A percentile compares a stretch with the other conserved stretches of the same genome.
These are phyloP conservation scores for Cutaneotrichosporon daszewskae DNA, from an alignment of 1,284 basidiomycete genomes.

Conservation along the genomic window DNA sequence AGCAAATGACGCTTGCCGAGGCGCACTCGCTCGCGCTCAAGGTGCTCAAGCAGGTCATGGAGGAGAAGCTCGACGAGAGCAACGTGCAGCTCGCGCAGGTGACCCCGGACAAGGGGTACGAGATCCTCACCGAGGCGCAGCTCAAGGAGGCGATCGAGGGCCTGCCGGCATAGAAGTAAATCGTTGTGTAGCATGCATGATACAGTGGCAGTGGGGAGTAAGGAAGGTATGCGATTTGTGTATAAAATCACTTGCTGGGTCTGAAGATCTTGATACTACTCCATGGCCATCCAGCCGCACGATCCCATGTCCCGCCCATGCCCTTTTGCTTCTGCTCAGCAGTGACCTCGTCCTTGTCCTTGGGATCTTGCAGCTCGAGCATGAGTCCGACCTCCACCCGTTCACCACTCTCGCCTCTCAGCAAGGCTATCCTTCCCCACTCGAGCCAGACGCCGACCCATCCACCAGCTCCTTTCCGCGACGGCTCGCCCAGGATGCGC, in stretches of 20 bases:
- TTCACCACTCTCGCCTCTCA: neutral
- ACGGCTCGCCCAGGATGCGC: constrained; percentile 66
- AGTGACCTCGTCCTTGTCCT: constrained; percentile 16
- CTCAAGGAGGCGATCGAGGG: constrained; percentile 72
- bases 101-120: constrained; percentile 67
- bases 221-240: constrained; percentile 2
- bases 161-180: constrained; percentile 27
- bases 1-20: constrained; percentile 90
- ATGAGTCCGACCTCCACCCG: constrained; percentile 29
- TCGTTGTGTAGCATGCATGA: constrained; percentile 17
- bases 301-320: constrained; percentile 43
- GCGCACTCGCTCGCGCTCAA: constrained; percentile 80
- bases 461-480: constrained; percentile 80
- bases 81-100: constrained; percentile 97
- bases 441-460: constrained; percentile 87
- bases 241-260: neutral
- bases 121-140: constrained; percentile 70
- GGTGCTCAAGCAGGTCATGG: constrained; percentile 98
- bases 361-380: constrained; percentile 38
- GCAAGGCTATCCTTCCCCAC: constrained; percentile 58
- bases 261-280: constrained; percentile 38
- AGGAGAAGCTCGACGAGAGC: constrained; percentile 96
- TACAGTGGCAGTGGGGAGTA: constrained; percentile 3
- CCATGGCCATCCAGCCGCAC: constrained; percentile 42
- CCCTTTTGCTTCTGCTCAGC: constrained; percentile 31